Base-by-base conservation (phyloP, 495 filamentous ascomycete genomes). In the Penicillium pancosmium region DNA sequence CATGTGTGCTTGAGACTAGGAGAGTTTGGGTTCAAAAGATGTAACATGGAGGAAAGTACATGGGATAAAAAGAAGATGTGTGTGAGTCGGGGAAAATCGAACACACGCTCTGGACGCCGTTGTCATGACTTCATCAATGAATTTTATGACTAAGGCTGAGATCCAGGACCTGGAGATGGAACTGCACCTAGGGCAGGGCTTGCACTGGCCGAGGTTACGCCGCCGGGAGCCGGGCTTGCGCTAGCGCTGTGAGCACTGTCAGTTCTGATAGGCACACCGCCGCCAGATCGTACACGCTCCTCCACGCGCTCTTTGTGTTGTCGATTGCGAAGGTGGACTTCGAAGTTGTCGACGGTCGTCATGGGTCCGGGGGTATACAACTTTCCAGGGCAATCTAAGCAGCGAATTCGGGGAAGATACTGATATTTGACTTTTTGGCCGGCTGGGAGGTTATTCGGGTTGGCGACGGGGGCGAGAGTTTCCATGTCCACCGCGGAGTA, bases 381-480 rank as follows among this genome's bases (percentile, higher is more conserved):
- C 70, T 97, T 97, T 35, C 92, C 91, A 2, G 93, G 90, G 73
- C 94, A 97, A 68, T 97, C 94, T 43, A 85, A 83, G 67, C 94
- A 98, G 35, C 88, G 82, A 54, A 97, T 96, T 31, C 94, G 83
- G 1, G 94, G 92, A 40, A 95, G 79, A 60, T 84, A 95, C 72
- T 88, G 84, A 44, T 84, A 89, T 72, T 89, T 88, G 58, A 89
- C 72, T 54, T 70, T 77, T 55, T 74, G 69, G 9, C 72, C 66
- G 4, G 83, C 72, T 21, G 81, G 73, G 44, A 80, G 77, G 15
- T 75, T 73, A 51, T 82, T 71, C 12, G 80, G 63, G 48, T 84
- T 78, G 23, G 76, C 51, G 23, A 85, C 77, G 12, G 82, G 81
- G 15, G 73, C 56, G 59, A 85, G 82, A 19, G 88, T 92, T 52